Evolutionary conservation across 1,139 yeast genomes (phyloP), one percentile per base, ranked within the genome.

Genomic region (Lodderomyces pseudojiufengensis): DNA sequence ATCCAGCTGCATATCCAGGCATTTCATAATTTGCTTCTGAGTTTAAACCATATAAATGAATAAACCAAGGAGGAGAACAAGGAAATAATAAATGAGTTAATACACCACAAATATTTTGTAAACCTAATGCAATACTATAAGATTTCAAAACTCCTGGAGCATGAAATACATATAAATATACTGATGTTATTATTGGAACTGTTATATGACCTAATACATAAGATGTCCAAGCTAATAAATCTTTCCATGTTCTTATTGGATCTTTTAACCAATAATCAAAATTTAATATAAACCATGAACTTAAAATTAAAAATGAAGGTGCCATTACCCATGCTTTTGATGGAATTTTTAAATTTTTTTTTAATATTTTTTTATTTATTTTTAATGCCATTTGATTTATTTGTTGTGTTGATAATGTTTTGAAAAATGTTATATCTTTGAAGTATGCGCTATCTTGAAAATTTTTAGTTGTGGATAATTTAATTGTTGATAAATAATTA

Each of bases 1-100:
- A 60, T 2, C 86, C 86, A 3, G 86, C 87, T 1, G 85, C 84
- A 51, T 76, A 80, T 6, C 86, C 86, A 3, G 76, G 76, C 65
- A 75, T 74, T 27, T 73, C 75, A 52, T 80, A 80, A 47, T 69
- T 64, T 1, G 80, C 81, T 0, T 53, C 52, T 31, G 71, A 66
- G 42, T 76, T 69, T 24, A 72, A 69, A 3, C 84, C 83, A 48
- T 80, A 66, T 48, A 76, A 44, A 49, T 76, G 80, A 33, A 78
- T 73, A 51, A 78, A 80, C 84, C 86, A 79, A 4, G 87, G 87
- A 2, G 86, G 82, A 0, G 85, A 84, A 50, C 76, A 78, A 11
- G 87, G 86, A 48, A 79, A 64, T 10, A 69, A 39, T 32, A 80
- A 55, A 52, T 80, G 86, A 5, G 84, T 79, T 27, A 70, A 34